Evolutionary conservation across 148 eudicot species (phyloP).

Genomic region (Silene uniflora): DNA sequence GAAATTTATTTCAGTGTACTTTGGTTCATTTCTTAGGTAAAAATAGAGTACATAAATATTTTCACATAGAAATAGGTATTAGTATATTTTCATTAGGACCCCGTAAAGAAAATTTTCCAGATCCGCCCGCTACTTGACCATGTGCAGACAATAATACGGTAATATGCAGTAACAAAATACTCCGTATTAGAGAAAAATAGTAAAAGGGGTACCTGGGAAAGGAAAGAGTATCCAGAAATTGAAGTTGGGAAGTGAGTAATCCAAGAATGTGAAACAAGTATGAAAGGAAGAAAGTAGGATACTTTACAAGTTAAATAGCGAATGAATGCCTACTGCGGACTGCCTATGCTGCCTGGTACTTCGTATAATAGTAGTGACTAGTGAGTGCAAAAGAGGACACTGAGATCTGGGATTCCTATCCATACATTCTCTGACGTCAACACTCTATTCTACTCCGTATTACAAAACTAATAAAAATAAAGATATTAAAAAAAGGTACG

Average conservation of each 20-base stretch:
- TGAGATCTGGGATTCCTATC: constrained; percentile 56
- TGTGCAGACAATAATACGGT: too few species aligned
- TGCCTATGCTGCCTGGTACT: too few species aligned
- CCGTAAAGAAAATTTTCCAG: too few species aligned
- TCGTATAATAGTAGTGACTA: not conserved
- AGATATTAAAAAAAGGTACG: constrained; percentile 13
- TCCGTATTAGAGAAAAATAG: not conserved
- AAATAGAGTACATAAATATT: too few species aligned
- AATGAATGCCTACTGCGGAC: not conserved
- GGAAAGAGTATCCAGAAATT: constrained; percentile 16
- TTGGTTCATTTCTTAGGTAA: too few species aligned
- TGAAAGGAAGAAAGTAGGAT: constrained; percentile 17
- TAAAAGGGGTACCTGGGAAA: constrained; percentile 21
- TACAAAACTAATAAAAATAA: not conserved
- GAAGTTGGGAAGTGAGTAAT: constrained; percentile 22
- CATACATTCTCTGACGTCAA: constrained; percentile 55
- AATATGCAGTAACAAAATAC: not conserved
- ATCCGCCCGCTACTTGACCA: too few species aligned
- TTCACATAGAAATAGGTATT: too few species aligned
- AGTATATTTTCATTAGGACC: too few species aligned
- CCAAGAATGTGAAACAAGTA: constrained; percentile 32
- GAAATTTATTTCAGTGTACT: too few species aligned
- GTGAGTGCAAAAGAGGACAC: constrained; percentile 27
- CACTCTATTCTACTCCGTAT: constrained; percentile 27
- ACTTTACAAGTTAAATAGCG: not conserved